Evolutionary conservation across 2,329 filamentous ascomycete genomes (phyloP).

Genomic region (Mycogone perniciosa): DNA sequence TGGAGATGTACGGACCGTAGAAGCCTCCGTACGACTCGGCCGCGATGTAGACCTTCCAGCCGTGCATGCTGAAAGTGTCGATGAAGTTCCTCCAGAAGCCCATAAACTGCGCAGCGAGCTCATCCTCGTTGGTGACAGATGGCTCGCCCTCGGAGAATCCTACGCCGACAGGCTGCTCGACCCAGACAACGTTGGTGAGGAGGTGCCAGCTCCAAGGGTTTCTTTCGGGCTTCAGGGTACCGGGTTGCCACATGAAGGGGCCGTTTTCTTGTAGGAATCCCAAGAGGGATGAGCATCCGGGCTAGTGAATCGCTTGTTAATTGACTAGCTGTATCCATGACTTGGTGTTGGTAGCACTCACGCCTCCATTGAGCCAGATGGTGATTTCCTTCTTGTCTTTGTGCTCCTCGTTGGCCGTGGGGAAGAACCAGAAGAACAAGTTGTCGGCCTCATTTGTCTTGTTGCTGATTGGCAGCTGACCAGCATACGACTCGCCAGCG

Average conservation of each 20-base stretch:
- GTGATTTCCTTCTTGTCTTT: slow-evolving; percentile 50
- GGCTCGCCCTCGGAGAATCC: slow-evolving; percentile 62
- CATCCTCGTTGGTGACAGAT: slow-evolving; percentile 59
- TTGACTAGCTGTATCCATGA: not conserved
- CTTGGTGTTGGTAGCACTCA: slow-evolving; percentile 19
- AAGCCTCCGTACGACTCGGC: slow-evolving; percentile 64
- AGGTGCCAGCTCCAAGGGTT: slow-evolving; percentile 65
- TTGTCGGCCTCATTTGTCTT: slow-evolving; percentile 39
- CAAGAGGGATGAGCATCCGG: slow-evolving; percentile 56
- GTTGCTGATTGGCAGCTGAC: slow-evolving; percentile 47
- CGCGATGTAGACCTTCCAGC: slow-evolving; percentile 64
- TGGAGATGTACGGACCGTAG: slow-evolving; percentile 66
- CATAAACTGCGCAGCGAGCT: slow-evolving; percentile 64
- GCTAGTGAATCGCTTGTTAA: slow-evolving; percentile 17
- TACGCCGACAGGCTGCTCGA: slow-evolving; percentile 62
- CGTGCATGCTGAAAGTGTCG: slow-evolving; percentile 60
- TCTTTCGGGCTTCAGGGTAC: slow-evolving; percentile 56
- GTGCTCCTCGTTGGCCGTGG: slow-evolving; percentile 40
- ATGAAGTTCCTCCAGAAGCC: slow-evolving; percentile 77
- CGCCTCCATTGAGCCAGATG: slow-evolving; percentile 55
- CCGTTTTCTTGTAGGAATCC: slow-evolving; percentile 73
- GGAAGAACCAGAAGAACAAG: slow-evolving; percentile 64
- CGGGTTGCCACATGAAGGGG: slow-evolving; percentile 64
- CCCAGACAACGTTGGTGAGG: slow-evolving; percentile 53
- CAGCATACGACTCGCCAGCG: slow-evolving; percentile 59